Evolutionary conservation across 306 rosid species (phyloP).

Genomic region (Corylus heterophylla): DNA sequence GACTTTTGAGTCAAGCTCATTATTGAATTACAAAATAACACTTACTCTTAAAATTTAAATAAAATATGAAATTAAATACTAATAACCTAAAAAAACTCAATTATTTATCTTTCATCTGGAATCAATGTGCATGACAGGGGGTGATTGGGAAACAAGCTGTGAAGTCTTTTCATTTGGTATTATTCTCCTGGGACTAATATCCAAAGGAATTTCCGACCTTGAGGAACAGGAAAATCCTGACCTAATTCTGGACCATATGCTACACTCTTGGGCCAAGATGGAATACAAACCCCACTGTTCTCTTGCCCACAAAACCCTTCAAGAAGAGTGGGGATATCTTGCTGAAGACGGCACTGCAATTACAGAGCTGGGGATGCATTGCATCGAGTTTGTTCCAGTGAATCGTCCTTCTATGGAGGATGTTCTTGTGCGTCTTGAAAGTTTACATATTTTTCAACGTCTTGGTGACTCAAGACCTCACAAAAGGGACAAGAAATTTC

Average conservation of each 20-base stretch:
- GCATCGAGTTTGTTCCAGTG: conserved; percentile 40
- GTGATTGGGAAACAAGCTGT: conserved; percentile 43
- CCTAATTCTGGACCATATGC: conserved; percentile 21
- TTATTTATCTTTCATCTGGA: no score
- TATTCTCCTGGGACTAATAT: conserved; percentile 49
- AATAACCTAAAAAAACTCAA: no score
- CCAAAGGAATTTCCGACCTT: conserved; percentile 39
- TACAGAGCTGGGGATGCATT: conserved; percentile 50
- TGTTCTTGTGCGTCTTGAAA: conserved; percentile 23
- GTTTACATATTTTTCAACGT: conserved; percentile 22
- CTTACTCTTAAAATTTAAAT: no score
- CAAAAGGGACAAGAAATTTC: conserved; percentile 29
- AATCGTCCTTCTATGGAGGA: conserved; percentile 34
- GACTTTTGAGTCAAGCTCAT: no score
- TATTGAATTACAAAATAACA: no score
- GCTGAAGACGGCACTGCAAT: conserved; percentile 47
- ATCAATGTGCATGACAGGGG: conserved; percentile 24
- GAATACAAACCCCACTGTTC: conserved; percentile 53
- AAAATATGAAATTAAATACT: no score
- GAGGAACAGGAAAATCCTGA: conserved; percentile 20
- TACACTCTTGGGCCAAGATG: conserved; percentile 64
- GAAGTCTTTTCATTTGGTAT: conserved; percentile 59
- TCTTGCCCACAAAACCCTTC: conserved; percentile 49
- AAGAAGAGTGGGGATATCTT: conserved; percentile 54
- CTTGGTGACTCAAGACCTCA: conserved; percentile 27